Conservation (phyloP, 2,329 filamentous ascomycete genomes). For the Aureobasidium sp. region DNA sequence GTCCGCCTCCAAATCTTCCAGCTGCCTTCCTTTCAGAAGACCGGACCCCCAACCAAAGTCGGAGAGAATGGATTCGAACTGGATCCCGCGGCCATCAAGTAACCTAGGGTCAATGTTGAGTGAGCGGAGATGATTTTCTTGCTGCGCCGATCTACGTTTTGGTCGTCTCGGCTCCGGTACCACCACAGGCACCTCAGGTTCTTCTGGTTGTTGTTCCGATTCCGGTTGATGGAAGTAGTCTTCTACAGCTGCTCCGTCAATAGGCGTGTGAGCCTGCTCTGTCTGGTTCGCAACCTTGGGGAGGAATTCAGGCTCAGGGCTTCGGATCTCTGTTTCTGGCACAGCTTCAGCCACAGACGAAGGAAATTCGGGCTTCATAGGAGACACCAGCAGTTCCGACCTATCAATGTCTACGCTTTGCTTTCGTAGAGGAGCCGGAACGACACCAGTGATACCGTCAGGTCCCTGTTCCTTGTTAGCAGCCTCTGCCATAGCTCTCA, state of each 20-base stretch:
- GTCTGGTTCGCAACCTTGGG: neutral
- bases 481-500: constrained; percentile 43
- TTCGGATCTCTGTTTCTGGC: constrained; percentile 52
- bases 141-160: constrained; percentile 60
- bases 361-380: neutral
- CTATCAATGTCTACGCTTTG: constrained; percentile 11
- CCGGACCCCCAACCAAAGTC: constrained; percentile 85
- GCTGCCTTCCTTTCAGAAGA: constrained; percentile 62
- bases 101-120: constrained; percentile 69
- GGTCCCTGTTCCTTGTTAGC: constrained; percentile 53
- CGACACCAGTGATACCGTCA: constrained; percentile 82
- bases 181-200: constrained; percentile 20
- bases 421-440: constrained; percentile 58
- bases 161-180: constrained; percentile 6
- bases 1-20: constrained; percentile 73
- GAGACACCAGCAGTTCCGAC: neutral
- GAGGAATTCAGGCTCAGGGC: constrained; percentile 24
- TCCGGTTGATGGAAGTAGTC: constrained; percentile 18
- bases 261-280: neutral
- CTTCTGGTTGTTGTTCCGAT: constrained; percentile 21
- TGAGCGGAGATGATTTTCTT: constrained; percentile 66
- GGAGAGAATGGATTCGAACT: constrained; percentile 74
- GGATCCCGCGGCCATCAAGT: constrained; percentile 65
- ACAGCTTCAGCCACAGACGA: neutral
- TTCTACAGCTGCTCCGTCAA: neutral